Evolutionary conservation across 306 rosid genomes (phyloP).

Genomic region (Trichosanthes cucumerina): DNA sequence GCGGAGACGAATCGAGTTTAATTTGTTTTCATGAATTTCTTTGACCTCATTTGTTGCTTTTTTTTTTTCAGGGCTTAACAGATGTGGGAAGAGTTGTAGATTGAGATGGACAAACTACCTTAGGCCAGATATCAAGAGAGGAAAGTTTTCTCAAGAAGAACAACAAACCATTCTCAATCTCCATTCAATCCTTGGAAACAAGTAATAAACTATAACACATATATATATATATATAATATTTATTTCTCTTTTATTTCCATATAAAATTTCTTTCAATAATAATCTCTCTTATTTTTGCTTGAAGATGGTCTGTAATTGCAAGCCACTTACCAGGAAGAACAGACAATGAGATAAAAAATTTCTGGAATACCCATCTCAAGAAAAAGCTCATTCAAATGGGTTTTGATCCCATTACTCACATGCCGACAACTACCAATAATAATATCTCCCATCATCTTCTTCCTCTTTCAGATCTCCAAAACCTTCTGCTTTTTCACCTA

Average conservation of each 20-base stretch:
- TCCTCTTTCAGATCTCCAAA: not conserved
- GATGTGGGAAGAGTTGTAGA: slow-evolving; percentile 91
- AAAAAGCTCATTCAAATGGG: not conserved
- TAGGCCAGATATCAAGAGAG: slow-evolving; percentile 83
- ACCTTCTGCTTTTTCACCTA: not conserved
- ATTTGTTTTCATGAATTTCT: too few relatives aligned
- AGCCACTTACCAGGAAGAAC: not conserved
- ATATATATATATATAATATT: too few relatives aligned
- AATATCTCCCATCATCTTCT: not conserved
- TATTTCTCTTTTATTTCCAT: too few relatives aligned
- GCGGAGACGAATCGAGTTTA: too few relatives aligned
- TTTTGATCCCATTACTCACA: not conserved
- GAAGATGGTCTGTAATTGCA: not conserved
- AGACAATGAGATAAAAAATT: not conserved
- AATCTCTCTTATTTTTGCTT: not conserved
- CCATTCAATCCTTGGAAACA: slow-evolving; percentile 41
- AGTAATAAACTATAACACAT: not conserved
- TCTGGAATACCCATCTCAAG: not conserved
- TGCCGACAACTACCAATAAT: not conserved
- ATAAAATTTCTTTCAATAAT: too few relatives aligned
- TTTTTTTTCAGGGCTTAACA: slow-evolving; percentile 45
- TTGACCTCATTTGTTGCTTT: not conserved
- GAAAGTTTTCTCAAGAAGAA: slow-evolving; percentile 74
- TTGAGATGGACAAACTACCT: slow-evolving; percentile 86
- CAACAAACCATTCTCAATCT: slow-evolving; percentile 78